These are phyloP conservation scores for Jacaranda mimosifolia DNA, from an alignment of 257 asterid genomes.

Conservation along the genomic window DNA sequence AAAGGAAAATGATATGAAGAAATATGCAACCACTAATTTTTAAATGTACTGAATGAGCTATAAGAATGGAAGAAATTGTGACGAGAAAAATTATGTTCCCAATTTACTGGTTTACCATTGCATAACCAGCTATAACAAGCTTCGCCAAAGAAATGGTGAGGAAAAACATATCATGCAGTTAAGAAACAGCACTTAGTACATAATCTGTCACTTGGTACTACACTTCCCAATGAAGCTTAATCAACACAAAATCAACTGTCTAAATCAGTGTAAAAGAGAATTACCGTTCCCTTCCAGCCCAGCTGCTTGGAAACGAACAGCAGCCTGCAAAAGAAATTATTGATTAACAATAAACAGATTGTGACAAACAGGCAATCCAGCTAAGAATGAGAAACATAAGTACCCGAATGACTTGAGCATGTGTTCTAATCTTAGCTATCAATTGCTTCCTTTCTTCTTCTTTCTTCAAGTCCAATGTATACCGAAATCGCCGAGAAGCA, in stretches of 20 bases:
- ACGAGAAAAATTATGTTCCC: neutral
- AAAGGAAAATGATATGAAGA: neutral
- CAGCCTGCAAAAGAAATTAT: constrained; percentile 72
- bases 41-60: neutral
- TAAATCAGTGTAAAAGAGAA: constrained; percentile 29
- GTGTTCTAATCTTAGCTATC: constrained; percentile 79
- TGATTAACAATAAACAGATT: constrained; percentile 36
- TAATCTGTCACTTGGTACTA: neutral
- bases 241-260: constrained; percentile 11
- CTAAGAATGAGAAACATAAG: constrained; percentile 31
- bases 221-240: constrained; percentile 11
- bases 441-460: constrained; percentile 87
- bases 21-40: neutral
- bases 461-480: constrained; percentile 88
- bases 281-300: constrained; percentile 65
- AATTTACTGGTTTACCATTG: neutral
- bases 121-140: constrained; percentile 13
- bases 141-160: neutral
- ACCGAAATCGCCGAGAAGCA: constrained; percentile 96
- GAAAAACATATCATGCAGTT: constrained; percentile 2
- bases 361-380: constrained; percentile 16
- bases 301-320: constrained; percentile 83
- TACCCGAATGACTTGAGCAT: constrained; percentile 97
- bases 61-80: neutral
- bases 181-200: neutral